Conservation (phyloP, 2,329 filamentous ascomycete species). For the Botrytis medusae region DNA sequence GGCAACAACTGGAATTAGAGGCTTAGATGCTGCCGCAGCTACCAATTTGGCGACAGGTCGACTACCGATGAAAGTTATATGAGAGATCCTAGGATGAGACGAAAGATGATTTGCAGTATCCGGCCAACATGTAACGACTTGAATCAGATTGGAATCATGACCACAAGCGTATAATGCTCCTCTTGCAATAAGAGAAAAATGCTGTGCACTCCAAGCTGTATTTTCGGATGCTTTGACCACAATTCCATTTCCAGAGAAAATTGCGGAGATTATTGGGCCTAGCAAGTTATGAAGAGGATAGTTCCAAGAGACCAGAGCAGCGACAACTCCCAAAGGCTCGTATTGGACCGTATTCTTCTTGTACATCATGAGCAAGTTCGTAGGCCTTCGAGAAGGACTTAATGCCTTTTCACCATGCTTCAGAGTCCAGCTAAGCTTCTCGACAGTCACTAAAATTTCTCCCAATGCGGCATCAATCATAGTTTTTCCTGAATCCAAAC, state of each 20-base stretch:
- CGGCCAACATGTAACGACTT: slow-evolving; percentile 86
- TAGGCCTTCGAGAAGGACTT: slow-evolving; percentile 69
- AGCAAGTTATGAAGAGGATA: slow-evolving; percentile 95
- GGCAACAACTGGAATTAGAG: slow-evolving; percentile 82
- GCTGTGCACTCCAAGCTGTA: slow-evolving; percentile 86
- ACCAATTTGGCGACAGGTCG: slow-evolving; percentile 84
- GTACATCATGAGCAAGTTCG: slow-evolving; percentile 91
- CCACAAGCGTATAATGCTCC: slow-evolving; percentile 80
- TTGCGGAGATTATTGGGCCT: slow-evolving; percentile 82
- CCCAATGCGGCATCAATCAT: slow-evolving; percentile 91
- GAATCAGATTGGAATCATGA: slow-evolving; percentile 77
- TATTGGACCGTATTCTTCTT: slow-evolving; percentile 90
- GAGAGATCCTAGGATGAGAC: slow-evolving; percentile 77
- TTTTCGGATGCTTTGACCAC: slow-evolving; percentile 94
- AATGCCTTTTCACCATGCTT: slow-evolving; percentile 84
- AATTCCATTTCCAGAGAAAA: slow-evolving; percentile 90
- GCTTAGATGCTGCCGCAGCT: slow-evolving; percentile 78
- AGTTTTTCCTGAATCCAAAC: slow-evolving; percentile 93
- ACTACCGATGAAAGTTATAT: slow-evolving; percentile 96
- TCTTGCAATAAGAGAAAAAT: slow-evolving; percentile 77
- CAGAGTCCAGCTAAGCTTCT: slow-evolving; percentile 95
- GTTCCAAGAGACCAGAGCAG: slow-evolving; percentile 95
- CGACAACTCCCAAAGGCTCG: slow-evolving; percentile 89
- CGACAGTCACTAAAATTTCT: slow-evolving; percentile 89
- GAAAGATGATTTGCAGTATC: slow-evolving; percentile 78